Conservation (phyloP, 139 green algal species). For the Closterium sp. region DNA sequence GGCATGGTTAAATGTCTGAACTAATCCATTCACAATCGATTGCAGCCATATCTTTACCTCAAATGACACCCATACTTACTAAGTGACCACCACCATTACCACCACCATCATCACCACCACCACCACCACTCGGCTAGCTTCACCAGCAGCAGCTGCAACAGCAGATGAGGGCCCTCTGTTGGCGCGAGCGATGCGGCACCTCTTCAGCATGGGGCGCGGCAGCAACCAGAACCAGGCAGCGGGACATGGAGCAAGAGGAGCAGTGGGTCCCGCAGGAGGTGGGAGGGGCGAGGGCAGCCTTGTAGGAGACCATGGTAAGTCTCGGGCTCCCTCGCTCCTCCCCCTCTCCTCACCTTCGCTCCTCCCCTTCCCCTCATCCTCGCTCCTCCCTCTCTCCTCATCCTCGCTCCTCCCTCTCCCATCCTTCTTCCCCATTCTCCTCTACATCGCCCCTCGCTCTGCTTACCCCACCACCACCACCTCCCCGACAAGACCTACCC, state of each 20-base stretch:
- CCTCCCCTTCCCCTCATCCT: not conserved
- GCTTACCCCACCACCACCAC: too few relatives aligned
- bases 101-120: not conserved
- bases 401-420: too few relatives aligned
- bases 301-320: not conserved
- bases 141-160: conserved; percentile 1
- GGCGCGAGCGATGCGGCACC: not conserved
- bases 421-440: too few relatives aligned
- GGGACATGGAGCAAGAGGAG: too few relatives aligned
- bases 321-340: not conserved
- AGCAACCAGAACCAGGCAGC: not conserved
- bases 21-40: too few relatives aligned
- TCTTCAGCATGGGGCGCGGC: not conserved
- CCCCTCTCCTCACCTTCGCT: not conserved
- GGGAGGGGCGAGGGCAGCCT: not conserved
- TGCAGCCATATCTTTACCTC: too few relatives aligned
- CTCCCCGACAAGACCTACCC: too few relatives aligned
- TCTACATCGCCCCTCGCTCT: too few relatives aligned
- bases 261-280: not conserved
- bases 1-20: too few relatives aligned
- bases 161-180: not conserved
- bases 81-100: not conserved
- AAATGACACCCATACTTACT: too few relatives aligned
- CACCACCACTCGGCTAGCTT: too few relatives aligned
- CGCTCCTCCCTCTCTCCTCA: too few relatives aligned